These are phyloP conservation scores for Furcasterigmium sp. DNA, from an alignment of 2,329 filamentous ascomycete genomes.

Conservation along the genomic window DNA sequence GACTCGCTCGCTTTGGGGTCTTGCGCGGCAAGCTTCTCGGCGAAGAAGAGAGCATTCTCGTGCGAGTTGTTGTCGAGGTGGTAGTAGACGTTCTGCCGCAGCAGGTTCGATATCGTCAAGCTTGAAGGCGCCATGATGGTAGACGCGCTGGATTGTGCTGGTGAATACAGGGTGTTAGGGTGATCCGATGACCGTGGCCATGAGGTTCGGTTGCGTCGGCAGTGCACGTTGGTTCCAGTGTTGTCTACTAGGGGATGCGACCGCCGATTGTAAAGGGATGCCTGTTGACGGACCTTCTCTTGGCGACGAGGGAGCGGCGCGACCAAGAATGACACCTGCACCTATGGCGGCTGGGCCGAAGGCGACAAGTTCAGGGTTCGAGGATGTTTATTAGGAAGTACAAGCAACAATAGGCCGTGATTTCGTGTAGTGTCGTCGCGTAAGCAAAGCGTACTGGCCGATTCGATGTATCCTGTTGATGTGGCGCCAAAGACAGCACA, in stretches of 20 bases:
- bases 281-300: too few relatives aligned
- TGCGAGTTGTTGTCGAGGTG: conserved; percentile 85
- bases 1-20: conserved; percentile 79
- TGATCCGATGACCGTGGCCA: conserved; percentile 17
- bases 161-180: conserved; percentile 1
- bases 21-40: conserved; percentile 78
- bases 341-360: too few relatives aligned
- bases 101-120: conserved; percentile 42
- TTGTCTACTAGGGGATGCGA: too few relatives aligned
- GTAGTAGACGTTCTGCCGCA: conserved; percentile 58
- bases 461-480: background rate
- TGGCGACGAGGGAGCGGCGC: too few relatives aligned
- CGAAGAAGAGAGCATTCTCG: conserved; percentile 90
- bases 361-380: too few relatives aligned
- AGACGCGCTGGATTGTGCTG: background rate
- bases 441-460: background rate
- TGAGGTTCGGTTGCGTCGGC: conserved; percentile 14
- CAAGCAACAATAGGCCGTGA: too few relatives aligned
- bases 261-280: too few relatives aligned
- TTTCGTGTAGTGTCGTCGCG: too few relatives aligned
- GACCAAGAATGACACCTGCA: too few relatives aligned
- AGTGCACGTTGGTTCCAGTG: too few relatives aligned
- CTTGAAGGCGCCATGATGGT: conserved; percentile 47
- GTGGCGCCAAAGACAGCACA: background rate
- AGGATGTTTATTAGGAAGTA: too few relatives aligned